These are phyloP conservation scores for Macaranga tanarius DNA, from an alignment of 441 rosid species.

Conservation along the genomic window DNA sequence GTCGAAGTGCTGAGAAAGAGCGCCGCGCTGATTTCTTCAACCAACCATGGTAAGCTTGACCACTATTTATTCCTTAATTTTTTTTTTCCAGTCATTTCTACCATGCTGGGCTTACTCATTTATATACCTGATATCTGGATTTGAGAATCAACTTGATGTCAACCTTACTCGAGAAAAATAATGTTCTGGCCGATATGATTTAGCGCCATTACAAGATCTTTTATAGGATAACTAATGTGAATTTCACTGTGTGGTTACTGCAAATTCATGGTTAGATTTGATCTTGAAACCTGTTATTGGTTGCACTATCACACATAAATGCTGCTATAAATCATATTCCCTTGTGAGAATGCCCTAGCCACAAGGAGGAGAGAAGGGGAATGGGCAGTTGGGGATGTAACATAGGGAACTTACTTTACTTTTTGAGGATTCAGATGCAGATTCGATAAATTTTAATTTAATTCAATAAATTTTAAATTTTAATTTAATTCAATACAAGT, in stretches of 20 bases:
- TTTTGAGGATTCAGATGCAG: not conserved
- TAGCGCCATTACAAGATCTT: not conserved
- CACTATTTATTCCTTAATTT: not conserved
- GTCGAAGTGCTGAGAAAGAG: constrained; percentile 83
- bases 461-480: not conserved
- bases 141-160: not conserved
- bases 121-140: not conserved
- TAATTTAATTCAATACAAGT: not conserved
- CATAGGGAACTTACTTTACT: not conserved
- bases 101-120: not conserved
- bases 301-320: not conserved
- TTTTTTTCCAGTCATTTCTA: not conserved
- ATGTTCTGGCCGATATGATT: not conserved
- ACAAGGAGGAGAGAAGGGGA: not conserved
- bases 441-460: not conserved
- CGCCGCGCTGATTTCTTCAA: constrained; percentile 85
- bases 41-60: constrained; percentile 84
- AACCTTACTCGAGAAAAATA: not conserved
- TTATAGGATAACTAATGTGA: not conserved
- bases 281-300: not conserved
- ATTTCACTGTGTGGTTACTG: not conserved
- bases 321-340: not conserved
- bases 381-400: not conserved
- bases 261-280: not conserved
- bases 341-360: not conserved